Percentiles rank a stretch among this genome's conserved stretches.
phyloP scores from a whole-genome alignment of 2,329 filamentous ascomycete species.

The Colletotrichum musae region DNA sequence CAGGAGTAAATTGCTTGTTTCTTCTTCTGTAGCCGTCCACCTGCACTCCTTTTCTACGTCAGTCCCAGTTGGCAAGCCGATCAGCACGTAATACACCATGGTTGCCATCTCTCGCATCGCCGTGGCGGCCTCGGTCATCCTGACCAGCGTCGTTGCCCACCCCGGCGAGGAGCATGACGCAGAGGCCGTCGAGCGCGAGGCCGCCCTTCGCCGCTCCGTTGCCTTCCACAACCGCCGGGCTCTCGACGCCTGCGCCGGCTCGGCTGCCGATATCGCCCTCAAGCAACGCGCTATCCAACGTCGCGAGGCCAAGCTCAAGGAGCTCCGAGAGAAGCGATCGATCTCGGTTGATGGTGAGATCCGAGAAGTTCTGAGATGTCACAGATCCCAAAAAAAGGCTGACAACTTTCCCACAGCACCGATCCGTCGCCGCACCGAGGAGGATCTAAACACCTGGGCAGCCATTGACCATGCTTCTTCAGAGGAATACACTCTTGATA shows the following conservation, averaged over 20 bases:
- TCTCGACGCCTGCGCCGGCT: slow-evolving; percentile 56
- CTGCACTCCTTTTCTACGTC: not conserved
- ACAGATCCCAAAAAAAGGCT: too few species aligned
- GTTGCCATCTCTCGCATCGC: slow-evolving; percentile 26
- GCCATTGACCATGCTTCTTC: slow-evolving; percentile 50
- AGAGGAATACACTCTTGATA: slow-evolving; percentile 50
- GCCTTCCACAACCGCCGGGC: slow-evolving; percentile 52
- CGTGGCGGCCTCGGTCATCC: slow-evolving; percentile 40
- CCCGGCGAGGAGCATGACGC: slow-evolving; percentile 48
- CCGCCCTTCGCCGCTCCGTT: slow-evolving; percentile 51
- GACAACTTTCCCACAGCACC: too few species aligned
- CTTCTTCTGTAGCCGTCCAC: not conserved
- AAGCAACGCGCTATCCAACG: slow-evolving; percentile 57
- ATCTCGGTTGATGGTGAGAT: too few species aligned
- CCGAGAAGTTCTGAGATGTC: too few species aligned
- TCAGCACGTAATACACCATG: slow-evolving; percentile 7
- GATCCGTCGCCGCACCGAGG: slow-evolving; percentile 52
- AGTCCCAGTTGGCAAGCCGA: not conserved
- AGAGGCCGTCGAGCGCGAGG: slow-evolving; percentile 48
- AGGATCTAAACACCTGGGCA: slow-evolving; percentile 52
- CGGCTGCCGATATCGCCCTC: slow-evolving; percentile 54
- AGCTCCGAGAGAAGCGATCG: slow-evolving; percentile 49
- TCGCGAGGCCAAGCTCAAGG: slow-evolving; percentile 54
- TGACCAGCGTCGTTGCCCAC: slow-evolving; percentile 47
- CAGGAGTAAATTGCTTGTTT: too few species aligned